phyloP scores from a whole-genome alignment of 1,284 basidiomycete genomes.

The Cryptococcus sp. region DNA sequence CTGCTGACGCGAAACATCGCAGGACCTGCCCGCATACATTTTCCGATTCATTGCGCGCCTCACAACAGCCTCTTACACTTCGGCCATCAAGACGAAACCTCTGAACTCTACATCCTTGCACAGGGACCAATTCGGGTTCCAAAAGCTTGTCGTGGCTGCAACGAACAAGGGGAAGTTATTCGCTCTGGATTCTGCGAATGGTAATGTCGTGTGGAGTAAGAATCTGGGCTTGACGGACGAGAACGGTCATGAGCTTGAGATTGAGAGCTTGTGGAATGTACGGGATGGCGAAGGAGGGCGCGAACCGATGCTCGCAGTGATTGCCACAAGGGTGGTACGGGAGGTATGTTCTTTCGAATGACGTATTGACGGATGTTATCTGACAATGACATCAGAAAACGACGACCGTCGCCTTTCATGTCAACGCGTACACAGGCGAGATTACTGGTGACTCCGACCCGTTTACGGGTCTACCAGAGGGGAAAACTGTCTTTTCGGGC shows the following conservation, averaged over 20 bases:
- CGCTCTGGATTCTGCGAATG: slow-evolving; percentile 76
- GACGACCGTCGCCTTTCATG: slow-evolving; percentile 69
- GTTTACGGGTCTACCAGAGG: slow-evolving; percentile 28
- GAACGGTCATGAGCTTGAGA: slow-evolving; percentile 36
- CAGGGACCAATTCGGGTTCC: slow-evolving; percentile 83
- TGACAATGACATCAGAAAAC: not conserved
- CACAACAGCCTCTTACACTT: slow-evolving; percentile 68
- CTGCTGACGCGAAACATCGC: not conserved
- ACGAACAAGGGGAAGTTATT: slow-evolving; percentile 75
- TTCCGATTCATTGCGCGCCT: slow-evolving; percentile 70
- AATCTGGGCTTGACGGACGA: slow-evolving; percentile 53
- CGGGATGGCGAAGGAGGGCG: slow-evolving; percentile 37
- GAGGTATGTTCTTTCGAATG: slow-evolving; percentile 13
- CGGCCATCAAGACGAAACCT: slow-evolving; percentile 52
- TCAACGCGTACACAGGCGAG: slow-evolving; percentile 75
- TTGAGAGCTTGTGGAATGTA: slow-evolving; percentile 40
- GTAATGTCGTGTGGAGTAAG: slow-evolving; percentile 73
- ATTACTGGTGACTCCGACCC: slow-evolving; percentile 40
- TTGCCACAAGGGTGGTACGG: slow-evolving; percentile 31
- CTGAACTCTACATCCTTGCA: slow-evolving; percentile 53
- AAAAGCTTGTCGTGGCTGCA: slow-evolving; percentile 75
- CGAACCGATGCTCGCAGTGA: slow-evolving; percentile 39
- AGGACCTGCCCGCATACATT: slow-evolving; percentile 73
- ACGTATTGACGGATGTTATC: no score
- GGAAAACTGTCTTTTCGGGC: slow-evolving; percentile 41